Base-by-base conservation (phyloP, 202 grass and related monocot species). In the Dendrocalamus latiflorus region DNA sequence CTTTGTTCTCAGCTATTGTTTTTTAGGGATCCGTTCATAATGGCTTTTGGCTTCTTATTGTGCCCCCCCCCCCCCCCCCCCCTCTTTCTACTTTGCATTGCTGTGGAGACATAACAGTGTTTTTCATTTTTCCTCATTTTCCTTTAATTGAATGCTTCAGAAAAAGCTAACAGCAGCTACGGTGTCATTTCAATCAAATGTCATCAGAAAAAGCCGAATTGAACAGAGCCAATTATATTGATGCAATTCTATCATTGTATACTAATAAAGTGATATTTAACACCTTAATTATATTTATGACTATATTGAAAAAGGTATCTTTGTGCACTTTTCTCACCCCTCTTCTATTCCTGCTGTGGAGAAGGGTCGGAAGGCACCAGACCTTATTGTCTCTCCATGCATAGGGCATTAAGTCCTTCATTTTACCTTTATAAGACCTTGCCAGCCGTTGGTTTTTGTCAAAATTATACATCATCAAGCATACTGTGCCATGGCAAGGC, bases 241-340 rank as follows among this genome's bases (percentile, higher is more conserved):
- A 0, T 25, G 12, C 11, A 14, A 5, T 48, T 87, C 11, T 70
- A 8, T 44, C 20, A 5, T 71, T 76, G 39, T 9, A 17, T 65
- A 72, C 6, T 65, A 84, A 25, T 83, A 39, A 81, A 44, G 10
- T 47, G 39, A 21, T 28, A 67, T 78, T 28, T 71, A 68, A 60
- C 44, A 12, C 28, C 43, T 65, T 74, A 48, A 76, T 55, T 65
- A 37, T 73, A 73, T 81, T 66, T 65, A 78, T 26, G 43, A 50
- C 59, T 37, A 12, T 30, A 65, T 51, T 65, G 11, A 50, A 78
- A 78, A 78, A 7, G 11, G 8, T 24, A 24, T 65, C 43, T 65
- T 65, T 11, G 43, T 78, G 3, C 49, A 48, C 9, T 28, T 70
- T 70, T 43, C 37, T 28, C 43, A 8, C 15, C 42, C 18, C 41